Conservation (phyloP, 768 basidiomycete species). For the Kwoniella sp. region DNA sequence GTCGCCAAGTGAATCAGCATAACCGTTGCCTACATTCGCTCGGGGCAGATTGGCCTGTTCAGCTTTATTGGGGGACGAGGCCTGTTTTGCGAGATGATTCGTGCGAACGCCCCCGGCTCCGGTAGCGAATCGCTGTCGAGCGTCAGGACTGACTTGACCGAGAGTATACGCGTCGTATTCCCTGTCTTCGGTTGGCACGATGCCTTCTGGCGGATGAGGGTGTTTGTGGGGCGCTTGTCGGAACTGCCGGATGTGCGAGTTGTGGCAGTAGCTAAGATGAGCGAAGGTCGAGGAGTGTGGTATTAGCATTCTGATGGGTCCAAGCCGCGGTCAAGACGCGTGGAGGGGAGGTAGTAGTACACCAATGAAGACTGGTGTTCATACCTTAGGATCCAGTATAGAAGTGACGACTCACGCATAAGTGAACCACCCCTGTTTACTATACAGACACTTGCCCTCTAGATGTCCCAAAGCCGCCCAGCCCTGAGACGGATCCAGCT, state of each 20-base stretch:
- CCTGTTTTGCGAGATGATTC: background rate
- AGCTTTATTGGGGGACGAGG: background rate
- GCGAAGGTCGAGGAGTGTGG: background rate
- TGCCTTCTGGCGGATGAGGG: conserved; percentile 67
- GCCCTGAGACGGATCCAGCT: conserved; percentile 38
- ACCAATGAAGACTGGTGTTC: too few species aligned
- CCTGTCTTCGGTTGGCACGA: conserved; percentile 79
- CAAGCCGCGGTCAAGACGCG: too few species aligned
- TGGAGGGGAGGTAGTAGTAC: too few species aligned
- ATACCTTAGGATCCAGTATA: too few species aligned
- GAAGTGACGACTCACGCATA: conserved; percentile 68
- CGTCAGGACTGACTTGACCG: conserved; percentile 43
- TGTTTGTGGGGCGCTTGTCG: conserved; percentile 73
- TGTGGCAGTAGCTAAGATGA: conserved; percentile 66
- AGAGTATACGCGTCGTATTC: conserved; percentile 59
- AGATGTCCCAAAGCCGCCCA: conserved; percentile 48
- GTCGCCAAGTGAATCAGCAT: background rate
- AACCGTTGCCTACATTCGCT: background rate
- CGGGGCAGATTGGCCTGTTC: background rate
- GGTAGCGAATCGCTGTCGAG: conserved; percentile 63
- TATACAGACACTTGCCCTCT: conserved; percentile 50
- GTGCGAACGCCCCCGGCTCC: background rate
- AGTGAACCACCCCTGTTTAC: conserved; percentile 66
- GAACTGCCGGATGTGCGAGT: conserved; percentile 93
- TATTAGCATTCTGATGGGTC: background rate